Base-by-base conservation (phyloP, 2,329 filamentous ascomycete species). In the Arthrocladium fulminans region DNA sequence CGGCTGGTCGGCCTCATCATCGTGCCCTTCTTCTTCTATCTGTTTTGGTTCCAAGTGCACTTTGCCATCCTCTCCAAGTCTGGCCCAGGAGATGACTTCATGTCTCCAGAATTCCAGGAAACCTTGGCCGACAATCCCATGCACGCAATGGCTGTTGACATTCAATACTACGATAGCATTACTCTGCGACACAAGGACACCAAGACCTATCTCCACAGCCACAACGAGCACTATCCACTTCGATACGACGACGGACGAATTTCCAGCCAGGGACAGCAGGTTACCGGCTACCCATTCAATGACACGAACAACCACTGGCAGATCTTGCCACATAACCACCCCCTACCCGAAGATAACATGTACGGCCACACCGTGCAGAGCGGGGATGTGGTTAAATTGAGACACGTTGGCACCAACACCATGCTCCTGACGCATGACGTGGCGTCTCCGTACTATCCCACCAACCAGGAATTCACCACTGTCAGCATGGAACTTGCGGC, bases 21-120 rank as follows among this genome's bases (percentile, higher is more conserved):
- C 57, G 79, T 97, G 57, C 92, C 92, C 12, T 96, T 98, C 75
- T 75, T 97, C 62, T 94, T 98, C 70, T 98, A 98, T 69, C 79
- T 98, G 40, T 97, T 98, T 76, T 98, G 92, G 92, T 98, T 98
- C 82, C 92, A 98, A 75, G 89, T 98, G 24, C 92, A 98, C 71
- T 98, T 98, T 67, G 77, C 87, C 38, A 87, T 98, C 60, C 76
- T 98, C 54, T 84, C 73, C 57, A 79, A 83, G 51, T 97, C 92
- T 45, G 92, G 92, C 29, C 90, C 92, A 38, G 92, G 92, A 47
- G 92, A 98, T 63, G 90, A 97, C 62, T 98, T 98, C 71, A 98
- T 98, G 92, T 88, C 85, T 3, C 92, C 92, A 1, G 88, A 92
- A 62, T 98, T 98, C 73, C 92, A 98, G 71, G 89, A 95, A 71